Evolutionary conservation across 176 grass and related monocot genomes (phyloP).

Genomic region (Sorghum bicolor): DNA sequence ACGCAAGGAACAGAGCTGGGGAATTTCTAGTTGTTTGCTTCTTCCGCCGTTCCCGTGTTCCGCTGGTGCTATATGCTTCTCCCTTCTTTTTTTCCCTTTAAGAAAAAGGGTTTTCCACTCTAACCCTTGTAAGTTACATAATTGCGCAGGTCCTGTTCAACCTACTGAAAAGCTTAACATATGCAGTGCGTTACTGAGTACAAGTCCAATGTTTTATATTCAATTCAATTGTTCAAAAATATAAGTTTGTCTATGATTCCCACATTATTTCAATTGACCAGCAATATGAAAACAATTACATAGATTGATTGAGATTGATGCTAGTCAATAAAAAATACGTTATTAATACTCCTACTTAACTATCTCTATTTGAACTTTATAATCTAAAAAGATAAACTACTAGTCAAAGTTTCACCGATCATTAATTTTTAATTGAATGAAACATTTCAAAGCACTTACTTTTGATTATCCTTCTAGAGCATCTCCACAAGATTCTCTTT

Average conservation of each 20-base stretch:
- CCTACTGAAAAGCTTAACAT: neutral
- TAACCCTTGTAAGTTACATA: neutral
- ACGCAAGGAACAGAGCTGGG: conserved; percentile 39
- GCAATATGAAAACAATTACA: neutral
- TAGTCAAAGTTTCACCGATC: neutral
- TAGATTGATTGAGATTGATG: neutral
- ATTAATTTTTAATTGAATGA: neutral
- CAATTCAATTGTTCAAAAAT: neutral
- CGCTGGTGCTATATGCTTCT: conserved; percentile 20
- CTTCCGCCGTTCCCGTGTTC: conserved; percentile 21
- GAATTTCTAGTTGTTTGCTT: conserved; percentile 32
- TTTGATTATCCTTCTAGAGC: neutral
- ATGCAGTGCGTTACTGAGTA: too few relatives aligned
- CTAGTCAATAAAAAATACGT: neutral
- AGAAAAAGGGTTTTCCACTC: neutral
- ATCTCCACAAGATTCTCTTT: neutral
- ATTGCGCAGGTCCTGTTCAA: neutral
- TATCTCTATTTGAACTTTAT: neutral
- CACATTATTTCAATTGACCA: neutral
- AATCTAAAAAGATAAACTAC: neutral
- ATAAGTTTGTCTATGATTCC: neutral
- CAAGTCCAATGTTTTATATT: too few relatives aligned
- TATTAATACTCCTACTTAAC: too few relatives aligned
- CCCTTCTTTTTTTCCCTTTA: neutral
- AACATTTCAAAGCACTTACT: neutral